Base-by-base conservation (phyloP, 176 grass and related monocot genomes). In the Hsuehochloa calcarea region DNA sequence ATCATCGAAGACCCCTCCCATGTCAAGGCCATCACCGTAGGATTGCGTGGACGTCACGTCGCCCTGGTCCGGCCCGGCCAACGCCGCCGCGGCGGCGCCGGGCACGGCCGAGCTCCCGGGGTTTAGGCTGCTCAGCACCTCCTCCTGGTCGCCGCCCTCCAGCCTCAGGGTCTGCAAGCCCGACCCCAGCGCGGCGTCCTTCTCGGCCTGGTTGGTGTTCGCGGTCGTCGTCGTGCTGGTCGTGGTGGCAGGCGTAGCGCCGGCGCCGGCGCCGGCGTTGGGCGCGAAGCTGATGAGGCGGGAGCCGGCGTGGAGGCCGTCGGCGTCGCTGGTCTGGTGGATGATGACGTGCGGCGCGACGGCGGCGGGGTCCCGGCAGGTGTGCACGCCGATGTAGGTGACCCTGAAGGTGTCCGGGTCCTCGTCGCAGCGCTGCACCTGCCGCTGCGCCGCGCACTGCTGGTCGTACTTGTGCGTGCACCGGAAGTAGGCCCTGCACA, bases 401-500 rank as follows among this genome's bases (percentile, higher is more conserved):
- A 92, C 88, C 37, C 23, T 80, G 63, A 25, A 89, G 3, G 26
- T 39, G 0, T 46, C 68, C 13, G 90, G 65, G 60, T 92, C 90
- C 0, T 89, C 81, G 70, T 94, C 88, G 80, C 83, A 79, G 78
- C 72, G 87, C 85, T 97, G 95, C 37, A 88, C 88, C 61, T 92
- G 92, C 85, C 85, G 89, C 72, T 73, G 78, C 38, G 95, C 95
- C 77, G 5, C 4, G 86, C 95, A 97, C 11, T 29, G 68, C 79
- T 97, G 95, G 34, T 97, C 95, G 52, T 50, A 70, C 90, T 91
- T 97, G 92, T 97, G 92, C 5, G 92, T 92, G 92, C 95, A 97
- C 68, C 95, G 81, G 84, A 92, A 97, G 81, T 97, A 97, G 84
- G 88, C 81, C 81, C 94, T 97, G 85, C n/a, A 46, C 0, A 5